A percentile compares a stretch with the other conserved stretches of the same genome.
Conservation (phyloP, 768 basidiomycete genomes). For the Pisolithus albus region DNA sequence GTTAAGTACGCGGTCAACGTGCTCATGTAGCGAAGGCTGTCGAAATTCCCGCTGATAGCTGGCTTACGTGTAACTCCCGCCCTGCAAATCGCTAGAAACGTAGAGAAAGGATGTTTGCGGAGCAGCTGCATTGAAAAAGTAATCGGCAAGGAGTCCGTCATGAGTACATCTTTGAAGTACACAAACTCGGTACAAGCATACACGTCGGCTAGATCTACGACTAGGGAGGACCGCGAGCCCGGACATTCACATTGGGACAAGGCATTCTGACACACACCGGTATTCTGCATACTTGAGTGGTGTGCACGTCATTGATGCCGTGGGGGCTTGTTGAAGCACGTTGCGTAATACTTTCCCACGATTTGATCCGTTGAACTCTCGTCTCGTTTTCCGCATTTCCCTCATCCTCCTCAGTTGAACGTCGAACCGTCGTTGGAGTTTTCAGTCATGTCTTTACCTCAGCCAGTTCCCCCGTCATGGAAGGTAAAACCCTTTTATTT, state of each 20-base stretch:
- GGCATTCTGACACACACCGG: too few species aligned
- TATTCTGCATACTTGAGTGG: too few species aligned
- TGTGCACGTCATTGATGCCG: too few species aligned
- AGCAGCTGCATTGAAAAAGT: too few species aligned
- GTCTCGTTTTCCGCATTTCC: constrained; percentile 1
- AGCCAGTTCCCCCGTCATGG: constrained; percentile 96
- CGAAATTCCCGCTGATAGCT: constrained; percentile 42
- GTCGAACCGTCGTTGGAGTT: constrained; percentile 20
- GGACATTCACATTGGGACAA: too few species aligned
- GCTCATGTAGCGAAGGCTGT: background rate
- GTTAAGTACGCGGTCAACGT: constrained; percentile 27
- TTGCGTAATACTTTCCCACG: constrained; percentile 22
- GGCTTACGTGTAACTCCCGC: constrained; percentile 61
- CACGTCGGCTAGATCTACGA: too few species aligned
- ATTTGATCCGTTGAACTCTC: constrained; percentile 14
- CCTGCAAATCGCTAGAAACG: too few species aligned
- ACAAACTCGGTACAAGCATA: too few species aligned
- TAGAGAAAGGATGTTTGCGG: constrained; percentile 37
- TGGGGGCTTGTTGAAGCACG: background rate
- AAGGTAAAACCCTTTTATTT: constrained; percentile 45
- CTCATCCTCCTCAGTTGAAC: constrained; percentile 4
- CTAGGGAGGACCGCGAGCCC: too few species aligned
- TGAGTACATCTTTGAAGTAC: too few species aligned
- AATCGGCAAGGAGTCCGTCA: too few species aligned
- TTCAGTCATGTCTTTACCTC: constrained; percentile 76